Conservation (phyloP, 495 filamentous ascomycete genomes). For the Aspergillus mulundensis region DNA sequence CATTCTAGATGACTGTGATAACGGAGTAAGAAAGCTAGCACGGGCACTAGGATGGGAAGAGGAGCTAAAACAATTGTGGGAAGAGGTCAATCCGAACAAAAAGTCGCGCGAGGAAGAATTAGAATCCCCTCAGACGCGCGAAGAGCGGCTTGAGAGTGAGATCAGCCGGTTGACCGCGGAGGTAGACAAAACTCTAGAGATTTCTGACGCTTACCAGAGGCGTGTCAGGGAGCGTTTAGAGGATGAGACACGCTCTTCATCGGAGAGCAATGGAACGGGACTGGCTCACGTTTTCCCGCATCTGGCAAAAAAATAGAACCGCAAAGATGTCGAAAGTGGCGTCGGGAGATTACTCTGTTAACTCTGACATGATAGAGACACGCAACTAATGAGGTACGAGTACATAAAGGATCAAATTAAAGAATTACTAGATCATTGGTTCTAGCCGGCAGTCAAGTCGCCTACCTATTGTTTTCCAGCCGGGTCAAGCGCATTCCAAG, state of each 20-base stretch:
- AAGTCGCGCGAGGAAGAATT: constrained; percentile 31
- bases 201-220: constrained; percentile 44
- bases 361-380: neutral
- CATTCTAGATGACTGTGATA: constrained; percentile 72
- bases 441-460: neutral
- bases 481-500: neutral
- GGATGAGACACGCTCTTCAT: neutral
- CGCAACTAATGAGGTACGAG: constrained; percentile 7
- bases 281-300: constrained; percentile 46
- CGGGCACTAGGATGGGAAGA: constrained; percentile 78
- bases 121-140: constrained; percentile 35
- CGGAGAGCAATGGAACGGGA: constrained; percentile 14
- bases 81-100: constrained; percentile 45
- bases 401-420: neutral
- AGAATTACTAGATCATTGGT: neutral
- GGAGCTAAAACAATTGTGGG: constrained; percentile 73
- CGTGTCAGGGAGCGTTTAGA: constrained; percentile 38
- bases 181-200: constrained; percentile 46
- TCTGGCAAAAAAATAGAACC: constrained; percentile 21
- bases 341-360: neutral
- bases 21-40: constrained; percentile 77
- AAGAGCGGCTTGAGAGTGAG: constrained; percentile 53
- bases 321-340: neutral
- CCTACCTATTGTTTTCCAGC: neutral
- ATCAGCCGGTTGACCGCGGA: constrained; percentile 51